phyloP scores from a whole-genome alignment of 176 grass and related monocot genomes.

The Thinopyrum elongatum region DNA sequence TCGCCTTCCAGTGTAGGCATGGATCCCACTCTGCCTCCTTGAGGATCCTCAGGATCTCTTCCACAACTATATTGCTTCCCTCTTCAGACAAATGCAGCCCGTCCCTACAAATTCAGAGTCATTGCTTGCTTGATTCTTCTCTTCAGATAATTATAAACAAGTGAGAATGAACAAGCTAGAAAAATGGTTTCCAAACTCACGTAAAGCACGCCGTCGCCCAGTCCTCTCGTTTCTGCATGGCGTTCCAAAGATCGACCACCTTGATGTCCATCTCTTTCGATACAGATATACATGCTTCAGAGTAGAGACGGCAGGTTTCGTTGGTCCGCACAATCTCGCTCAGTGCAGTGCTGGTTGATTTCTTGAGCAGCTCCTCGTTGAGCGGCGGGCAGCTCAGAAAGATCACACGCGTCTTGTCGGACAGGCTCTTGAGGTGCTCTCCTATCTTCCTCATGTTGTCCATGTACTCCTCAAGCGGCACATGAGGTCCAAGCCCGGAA shows the following conservation, averaged over 20 bases:
- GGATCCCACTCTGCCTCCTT: conserved; percentile 90
- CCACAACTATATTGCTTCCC: conserved; percentile 23
- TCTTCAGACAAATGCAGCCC: conserved; percentile 72
- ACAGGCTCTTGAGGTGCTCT: conserved; percentile 78
- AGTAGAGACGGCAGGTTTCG: conserved; percentile 58
- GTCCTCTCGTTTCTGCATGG: conserved; percentile 59
- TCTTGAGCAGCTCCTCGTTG: conserved; percentile 66
- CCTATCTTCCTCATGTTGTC: conserved; percentile 82
- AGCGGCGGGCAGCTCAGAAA: conserved; percentile 88
- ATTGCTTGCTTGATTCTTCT: neutral
- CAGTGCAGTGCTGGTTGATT: conserved; percentile 39
- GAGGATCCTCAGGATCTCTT: conserved; percentile 41
- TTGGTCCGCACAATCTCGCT: conserved; percentile 72
- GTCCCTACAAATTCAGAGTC: neutral
- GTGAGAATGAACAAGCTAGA: neutral
- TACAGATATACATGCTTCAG: conserved; percentile 62
- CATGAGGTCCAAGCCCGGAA: conserved; percentile 78
- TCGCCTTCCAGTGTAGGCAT: conserved; percentile 67
- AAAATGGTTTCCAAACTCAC: conserved; percentile 36
- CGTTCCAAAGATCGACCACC: conserved; percentile 76
- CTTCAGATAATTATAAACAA: conserved; percentile 15
- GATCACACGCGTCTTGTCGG: conserved; percentile 58
- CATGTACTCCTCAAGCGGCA: conserved; percentile 80
- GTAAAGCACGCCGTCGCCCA: conserved; percentile 69
- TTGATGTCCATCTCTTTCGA: conserved; percentile 83